phyloP scores from a whole-genome alignment of 257 asterid genomes.

The Solanum chiquidenum region DNA sequence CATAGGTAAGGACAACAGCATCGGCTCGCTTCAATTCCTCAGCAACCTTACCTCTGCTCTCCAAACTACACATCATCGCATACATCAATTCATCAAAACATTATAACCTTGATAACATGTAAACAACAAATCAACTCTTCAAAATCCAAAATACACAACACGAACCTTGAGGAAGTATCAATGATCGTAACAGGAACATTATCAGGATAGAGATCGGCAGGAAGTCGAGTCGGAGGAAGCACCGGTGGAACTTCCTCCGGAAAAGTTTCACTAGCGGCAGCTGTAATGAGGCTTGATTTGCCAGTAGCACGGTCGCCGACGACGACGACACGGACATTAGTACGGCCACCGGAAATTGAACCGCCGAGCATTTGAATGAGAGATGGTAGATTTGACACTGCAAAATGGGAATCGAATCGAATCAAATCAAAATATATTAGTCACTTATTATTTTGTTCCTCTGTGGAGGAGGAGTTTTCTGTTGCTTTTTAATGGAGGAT shows the following conservation, averaged over 20 bases:
- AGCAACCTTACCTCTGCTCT: constrained; percentile 78
- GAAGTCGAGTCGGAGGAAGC: constrained; percentile 94
- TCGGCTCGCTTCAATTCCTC: constrained; percentile 98
- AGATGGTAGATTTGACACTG: not conserved
- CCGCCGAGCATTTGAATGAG: constrained; percentile 39
- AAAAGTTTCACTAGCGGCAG: constrained; percentile 79
- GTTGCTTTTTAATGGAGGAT: not conserved
- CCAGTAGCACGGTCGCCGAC: constrained; percentile 97
- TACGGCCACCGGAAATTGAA: constrained; percentile 45
- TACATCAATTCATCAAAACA: not conserved
- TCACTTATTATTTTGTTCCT: not conserved
- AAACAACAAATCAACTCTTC: not conserved
- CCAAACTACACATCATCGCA: constrained; percentile 52
- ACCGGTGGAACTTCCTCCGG: constrained; percentile 74
- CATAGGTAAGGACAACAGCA: constrained; percentile 89
- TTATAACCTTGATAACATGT: not conserved
- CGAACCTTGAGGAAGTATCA: constrained; percentile 86
- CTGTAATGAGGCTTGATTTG: constrained; percentile 85
- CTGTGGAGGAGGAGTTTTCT: not conserved
- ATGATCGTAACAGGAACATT: constrained; percentile 69
- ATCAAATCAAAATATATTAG: not conserved
- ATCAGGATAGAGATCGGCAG: constrained; percentile 88
- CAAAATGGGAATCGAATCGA: not conserved
- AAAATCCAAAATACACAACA: not conserved
- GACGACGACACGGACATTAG: constrained; percentile 70